These are phyloP conservation scores for Trichomonascus vanleenenianus DNA, from an alignment of 805 yeast genomes.

Conservation along the genomic window DNA sequence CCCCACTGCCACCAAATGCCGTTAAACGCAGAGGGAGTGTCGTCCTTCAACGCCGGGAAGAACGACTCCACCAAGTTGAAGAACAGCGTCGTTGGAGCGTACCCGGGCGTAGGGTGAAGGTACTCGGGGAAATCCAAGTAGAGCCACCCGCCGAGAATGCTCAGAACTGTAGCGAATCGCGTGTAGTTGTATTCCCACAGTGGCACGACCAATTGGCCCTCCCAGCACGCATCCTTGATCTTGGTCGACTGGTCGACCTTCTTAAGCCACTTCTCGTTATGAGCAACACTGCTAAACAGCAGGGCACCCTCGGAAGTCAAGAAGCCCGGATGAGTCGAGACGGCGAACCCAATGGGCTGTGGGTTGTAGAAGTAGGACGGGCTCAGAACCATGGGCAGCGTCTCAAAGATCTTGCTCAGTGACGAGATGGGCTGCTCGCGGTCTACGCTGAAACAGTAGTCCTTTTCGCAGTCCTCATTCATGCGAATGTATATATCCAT, in stretches of 20 bases:
- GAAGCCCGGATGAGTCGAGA: slow-evolving; percentile 65
- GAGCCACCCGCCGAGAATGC: slow-evolving; percentile 53
- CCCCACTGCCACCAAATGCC: slow-evolving; percentile 43
- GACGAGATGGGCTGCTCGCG: slow-evolving; percentile 48
- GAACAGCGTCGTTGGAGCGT: slow-evolving; percentile 61
- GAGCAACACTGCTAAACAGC: slow-evolving; percentile 56
- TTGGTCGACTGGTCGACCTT: slow-evolving; percentile 40
- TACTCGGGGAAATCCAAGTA: slow-evolving; percentile 90
- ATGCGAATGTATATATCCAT: slow-evolving; percentile 60
- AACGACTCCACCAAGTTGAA: slow-evolving; percentile 26
- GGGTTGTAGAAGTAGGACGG: slow-evolving; percentile 69
- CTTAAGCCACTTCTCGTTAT: slow-evolving; percentile 37
- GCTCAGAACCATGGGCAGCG: slow-evolving; percentile 66
- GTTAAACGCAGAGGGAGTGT: slow-evolving; percentile 32
- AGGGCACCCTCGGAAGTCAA: slow-evolving; percentile 79
- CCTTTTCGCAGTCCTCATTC: slow-evolving; percentile 78
- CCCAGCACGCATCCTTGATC: slow-evolving; percentile 63
- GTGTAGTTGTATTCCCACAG: slow-evolving; percentile 45
- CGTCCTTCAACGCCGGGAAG: slow-evolving; percentile 42
- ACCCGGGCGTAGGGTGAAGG: slow-evolving; percentile 88
- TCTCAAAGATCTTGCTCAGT: slow-evolving; percentile 52
- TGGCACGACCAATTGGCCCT: slow-evolving; percentile 83
- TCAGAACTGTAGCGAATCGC: slow-evolving; percentile 23
- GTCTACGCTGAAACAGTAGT: slow-evolving; percentile 77
- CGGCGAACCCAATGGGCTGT: slow-evolving; percentile 55